Evolutionary conservation across 768 basidiomycete species (phyloP).

Genomic region (Mycena vitilis): DNA sequence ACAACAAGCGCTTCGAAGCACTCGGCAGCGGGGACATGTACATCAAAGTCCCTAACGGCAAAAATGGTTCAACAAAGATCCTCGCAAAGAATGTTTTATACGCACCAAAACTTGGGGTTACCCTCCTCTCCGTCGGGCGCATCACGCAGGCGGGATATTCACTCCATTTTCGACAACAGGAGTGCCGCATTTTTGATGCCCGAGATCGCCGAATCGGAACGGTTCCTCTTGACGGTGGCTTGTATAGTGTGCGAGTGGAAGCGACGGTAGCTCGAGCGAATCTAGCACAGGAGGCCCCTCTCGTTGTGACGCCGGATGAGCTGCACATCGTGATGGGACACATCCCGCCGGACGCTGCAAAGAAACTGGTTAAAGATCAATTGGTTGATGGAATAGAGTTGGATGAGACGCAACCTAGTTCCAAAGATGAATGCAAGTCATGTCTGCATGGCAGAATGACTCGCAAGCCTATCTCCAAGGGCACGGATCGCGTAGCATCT

Average conservation of each 20-base stretch:
- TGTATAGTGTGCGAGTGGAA: constrained; percentile 18
- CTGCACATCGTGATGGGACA: constrained; percentile 44
- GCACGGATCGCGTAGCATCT: constrained; percentile 32
- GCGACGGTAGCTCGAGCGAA: not conserved
- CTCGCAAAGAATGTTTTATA: constrained; percentile 43
- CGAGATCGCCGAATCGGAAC: constrained; percentile 3
- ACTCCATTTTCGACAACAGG: constrained; percentile 36
- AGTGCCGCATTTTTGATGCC: constrained; percentile 37
- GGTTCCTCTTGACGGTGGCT: constrained; percentile 12
- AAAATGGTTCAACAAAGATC: constrained; percentile 31
- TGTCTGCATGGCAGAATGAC: constrained; percentile 46
- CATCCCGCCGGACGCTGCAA: constrained; percentile 37
- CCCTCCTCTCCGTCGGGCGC: constrained; percentile 45
- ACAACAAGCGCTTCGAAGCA: constrained; percentile 45
- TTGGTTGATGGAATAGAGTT: constrained; percentile 42
- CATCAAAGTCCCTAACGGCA: constrained; percentile 38
- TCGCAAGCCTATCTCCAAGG: constrained; percentile 41
- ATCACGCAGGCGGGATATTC: constrained; percentile 41
- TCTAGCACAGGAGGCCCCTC: not conserved
- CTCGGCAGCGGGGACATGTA: constrained; percentile 20
- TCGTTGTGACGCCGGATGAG: constrained; percentile 38
- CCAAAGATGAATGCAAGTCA: constrained; percentile 39
- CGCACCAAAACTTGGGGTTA: no score
- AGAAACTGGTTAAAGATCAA: constrained; percentile 40
- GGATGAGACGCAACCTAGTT: constrained; percentile 31